Conservation (phyloP, 495 filamentous ascomycete genomes). For the Pyronema domesticum region DNA sequence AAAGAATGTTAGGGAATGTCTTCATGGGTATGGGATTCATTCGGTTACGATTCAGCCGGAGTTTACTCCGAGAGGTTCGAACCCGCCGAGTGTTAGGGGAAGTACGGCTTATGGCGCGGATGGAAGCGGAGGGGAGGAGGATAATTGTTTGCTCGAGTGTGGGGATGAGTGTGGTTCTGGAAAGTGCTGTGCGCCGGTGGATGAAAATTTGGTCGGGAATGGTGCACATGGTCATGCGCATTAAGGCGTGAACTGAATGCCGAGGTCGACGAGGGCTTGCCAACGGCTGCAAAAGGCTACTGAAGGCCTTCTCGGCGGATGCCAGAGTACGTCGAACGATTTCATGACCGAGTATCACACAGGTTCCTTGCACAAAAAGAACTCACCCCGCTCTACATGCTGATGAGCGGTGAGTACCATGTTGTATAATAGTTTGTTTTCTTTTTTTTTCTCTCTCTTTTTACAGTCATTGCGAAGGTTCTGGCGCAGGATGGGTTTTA, state of each 20-base stretch:
- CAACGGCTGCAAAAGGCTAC: no score
- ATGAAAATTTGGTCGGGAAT: constrained; percentile 3
- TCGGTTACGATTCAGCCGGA: constrained; percentile 97
- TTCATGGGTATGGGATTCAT: constrained; percentile 92
- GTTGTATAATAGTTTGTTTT: no score
- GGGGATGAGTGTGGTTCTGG: constrained; percentile 59
- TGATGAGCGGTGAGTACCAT: no score
- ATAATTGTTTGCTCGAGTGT: constrained; percentile 66
- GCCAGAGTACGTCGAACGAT: no score
- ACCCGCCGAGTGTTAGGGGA: constrained; percentile 17
- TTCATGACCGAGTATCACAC: no score
- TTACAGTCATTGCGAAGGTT: no score
- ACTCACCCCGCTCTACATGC: no score
- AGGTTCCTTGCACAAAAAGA: no score
- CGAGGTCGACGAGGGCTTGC: no score
- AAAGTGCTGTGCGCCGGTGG: constrained; percentile 45
- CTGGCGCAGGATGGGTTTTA: no score
- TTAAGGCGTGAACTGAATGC: constrained; percentile 3
- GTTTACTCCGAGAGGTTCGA: constrained; percentile 47
- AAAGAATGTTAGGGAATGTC: constrained; percentile 55
- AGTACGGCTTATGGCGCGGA: constrained; percentile 15
- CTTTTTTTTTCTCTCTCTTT: no score
- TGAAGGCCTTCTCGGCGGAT: no score
- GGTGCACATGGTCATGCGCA: constrained; percentile 21
- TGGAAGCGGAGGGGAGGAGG: constrained; percentile 30